phyloP scores from a whole-genome alignment of 257 asterid genomes.

The Galeopsis tetrahit region DNA sequence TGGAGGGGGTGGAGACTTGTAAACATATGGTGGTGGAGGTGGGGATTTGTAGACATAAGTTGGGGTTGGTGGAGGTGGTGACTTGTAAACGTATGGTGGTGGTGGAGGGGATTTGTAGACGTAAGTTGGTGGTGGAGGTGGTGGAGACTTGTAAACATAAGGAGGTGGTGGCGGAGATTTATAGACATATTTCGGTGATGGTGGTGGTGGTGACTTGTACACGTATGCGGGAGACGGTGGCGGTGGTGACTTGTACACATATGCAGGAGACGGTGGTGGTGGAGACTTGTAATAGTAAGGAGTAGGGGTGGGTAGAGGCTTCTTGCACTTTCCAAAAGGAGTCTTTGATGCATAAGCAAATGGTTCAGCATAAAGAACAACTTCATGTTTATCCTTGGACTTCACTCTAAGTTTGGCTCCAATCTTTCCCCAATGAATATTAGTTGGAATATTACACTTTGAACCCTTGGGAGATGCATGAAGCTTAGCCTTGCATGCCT shows the following conservation, averaged over 20 bases:
- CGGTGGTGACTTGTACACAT: conserved; percentile 44
- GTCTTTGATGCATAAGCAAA: conserved; percentile 80
- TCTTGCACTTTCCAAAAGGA: conserved; percentile 54
- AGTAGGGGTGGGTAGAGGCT: conserved; percentile 53
- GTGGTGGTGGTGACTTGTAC: conserved; percentile 29
- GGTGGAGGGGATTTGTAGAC: conserved; percentile 31
- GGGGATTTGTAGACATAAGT: conserved; percentile 33
- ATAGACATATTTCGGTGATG: conserved; percentile 27
- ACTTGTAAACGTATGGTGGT: conserved; percentile 32
- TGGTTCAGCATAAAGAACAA: conserved; percentile 68
- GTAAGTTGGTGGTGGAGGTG: conserved; percentile 34
- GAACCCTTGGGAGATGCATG: conserved; percentile 70
- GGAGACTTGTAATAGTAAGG: conserved; percentile 67
- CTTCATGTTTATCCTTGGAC: conserved; percentile 58
- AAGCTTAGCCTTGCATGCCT: conserved; percentile 73
- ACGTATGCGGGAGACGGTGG: conserved; percentile 30
- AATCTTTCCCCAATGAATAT: conserved; percentile 57
- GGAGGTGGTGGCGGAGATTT: conserved; percentile 2
- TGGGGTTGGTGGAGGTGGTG: conserved; percentile 31
- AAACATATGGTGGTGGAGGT: conserved; percentile 34
- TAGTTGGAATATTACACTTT: conserved; percentile 58
- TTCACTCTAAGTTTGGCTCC: conserved; percentile 67
- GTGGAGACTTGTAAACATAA: conserved; percentile 31
- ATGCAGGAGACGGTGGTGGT: conserved; percentile 46
- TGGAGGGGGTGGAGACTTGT: conserved; percentile 51